These are phyloP conservation scores for Podospora anserina DNA, from an alignment of 495 filamentous ascomycete species.

Conservation along the genomic window DNA sequence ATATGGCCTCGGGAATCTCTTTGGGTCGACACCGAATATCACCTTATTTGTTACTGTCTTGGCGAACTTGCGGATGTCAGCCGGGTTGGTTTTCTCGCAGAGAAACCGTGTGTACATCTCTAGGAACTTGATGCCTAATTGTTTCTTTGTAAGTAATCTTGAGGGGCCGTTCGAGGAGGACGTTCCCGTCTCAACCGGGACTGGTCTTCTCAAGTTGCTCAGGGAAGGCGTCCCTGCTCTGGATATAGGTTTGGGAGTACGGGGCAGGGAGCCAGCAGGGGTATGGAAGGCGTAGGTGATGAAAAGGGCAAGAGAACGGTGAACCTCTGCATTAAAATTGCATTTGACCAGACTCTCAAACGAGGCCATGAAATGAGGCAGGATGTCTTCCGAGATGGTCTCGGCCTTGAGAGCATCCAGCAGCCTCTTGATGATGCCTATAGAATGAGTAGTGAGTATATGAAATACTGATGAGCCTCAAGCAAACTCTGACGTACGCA, in stretches of 20 bases:
- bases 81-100: slow-evolving; percentile 64
- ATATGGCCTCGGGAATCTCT: slow-evolving; percentile 21
- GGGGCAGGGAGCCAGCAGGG: slow-evolving; percentile 45
- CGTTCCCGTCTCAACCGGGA: slow-evolving; percentile 31
- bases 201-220: slow-evolving; percentile 30
- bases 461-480: slow-evolving; percentile 9
- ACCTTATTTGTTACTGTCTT: slow-evolving; percentile 96
- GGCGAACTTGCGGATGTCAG: slow-evolving; percentile 81
- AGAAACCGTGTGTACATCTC: slow-evolving; percentile 79
- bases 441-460: slow-evolving; percentile 20
- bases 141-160: slow-evolving; percentile 47
- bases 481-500: slow-evolving; percentile 64
- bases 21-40: slow-evolving; percentile 33
- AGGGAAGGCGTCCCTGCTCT: slow-evolving; percentile 38
- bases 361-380: slow-evolving; percentile 71
- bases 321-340: slow-evolving; percentile 74
- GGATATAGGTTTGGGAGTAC: slow-evolving; percentile 48
- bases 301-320: slow-evolving; percentile 84
- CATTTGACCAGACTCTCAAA: slow-evolving; percentile 74
- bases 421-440: slow-evolving; percentile 85
- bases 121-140: slow-evolving; percentile 72
- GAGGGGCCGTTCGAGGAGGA: slow-evolving; percentile 17
- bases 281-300: slow-evolving; percentile 90
- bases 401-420: slow-evolving; percentile 86
- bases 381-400: slow-evolving; percentile 63